Conservation (phyloP, 2,329 filamentous ascomycete species). For the Colletotrichum salicis region DNA sequence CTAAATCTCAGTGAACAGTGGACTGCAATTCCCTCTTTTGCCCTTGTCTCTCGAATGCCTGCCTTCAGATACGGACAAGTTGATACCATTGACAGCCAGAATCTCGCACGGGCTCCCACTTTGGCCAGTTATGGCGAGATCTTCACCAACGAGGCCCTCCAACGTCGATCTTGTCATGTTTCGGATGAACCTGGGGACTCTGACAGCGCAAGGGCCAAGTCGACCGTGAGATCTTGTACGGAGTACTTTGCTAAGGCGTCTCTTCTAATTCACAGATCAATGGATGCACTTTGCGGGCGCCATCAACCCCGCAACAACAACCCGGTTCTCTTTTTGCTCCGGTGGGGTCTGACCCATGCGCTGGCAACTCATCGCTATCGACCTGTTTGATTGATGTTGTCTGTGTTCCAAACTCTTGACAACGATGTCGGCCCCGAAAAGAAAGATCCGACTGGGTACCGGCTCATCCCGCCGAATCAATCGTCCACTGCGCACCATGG, state of each 20-base stretch:
- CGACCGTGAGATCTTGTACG: neutral
- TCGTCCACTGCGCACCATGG: neutral
- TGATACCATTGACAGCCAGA: neutral
- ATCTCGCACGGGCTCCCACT: neutral
- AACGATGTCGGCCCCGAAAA: neutral
- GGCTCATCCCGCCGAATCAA: neutral
- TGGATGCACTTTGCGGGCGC: neutral
- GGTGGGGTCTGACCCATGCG: conserved; percentile 15
- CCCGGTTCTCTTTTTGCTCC: neutral
- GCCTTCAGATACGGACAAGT: neutral
- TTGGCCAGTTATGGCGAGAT: neutral
- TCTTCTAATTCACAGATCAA: neutral
- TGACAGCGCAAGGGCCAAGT: neutral
- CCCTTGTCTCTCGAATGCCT: neutral
- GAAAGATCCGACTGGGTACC: neutral
- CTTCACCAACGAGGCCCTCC: neutral
- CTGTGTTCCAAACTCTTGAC: neutral
- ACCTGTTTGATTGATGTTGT: neutral
- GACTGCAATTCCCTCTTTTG: neutral
- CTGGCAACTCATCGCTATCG: conserved; percentile 10
- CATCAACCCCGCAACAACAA: neutral
- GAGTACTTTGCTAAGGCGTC: conserved; percentile 2
- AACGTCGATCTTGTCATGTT: conserved; percentile 13
- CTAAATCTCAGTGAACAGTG: neutral
- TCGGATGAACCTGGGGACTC: conserved; percentile 10